Evolutionary conservation across 2,329 filamentous ascomycete species (phyloP).

Genomic region (Penicillium sp.): DNA sequence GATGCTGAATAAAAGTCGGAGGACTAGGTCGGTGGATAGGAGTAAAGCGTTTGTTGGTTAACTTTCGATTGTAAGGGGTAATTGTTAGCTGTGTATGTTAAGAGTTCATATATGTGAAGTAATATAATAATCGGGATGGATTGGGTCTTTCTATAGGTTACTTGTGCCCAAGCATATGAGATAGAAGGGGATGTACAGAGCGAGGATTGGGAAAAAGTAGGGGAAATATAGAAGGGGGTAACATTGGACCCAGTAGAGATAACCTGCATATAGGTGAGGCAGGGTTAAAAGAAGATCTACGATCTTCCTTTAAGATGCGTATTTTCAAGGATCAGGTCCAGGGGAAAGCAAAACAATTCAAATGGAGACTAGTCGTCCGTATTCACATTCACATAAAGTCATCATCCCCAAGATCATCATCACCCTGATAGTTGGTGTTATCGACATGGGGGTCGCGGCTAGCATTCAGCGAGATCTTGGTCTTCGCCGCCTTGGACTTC

Average conservation of each 20-base stretch:
- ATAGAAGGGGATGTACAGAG: slow-evolving; percentile 15
- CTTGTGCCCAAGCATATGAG: slow-evolving; percentile 6
- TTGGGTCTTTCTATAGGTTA: slow-evolving; percentile 19
- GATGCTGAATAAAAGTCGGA: slow-evolving; percentile 9
- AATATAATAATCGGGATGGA: slow-evolving; percentile 5
- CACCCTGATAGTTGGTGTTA: slow-evolving; percentile 74
- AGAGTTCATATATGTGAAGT: background rate
- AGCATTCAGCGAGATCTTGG: slow-evolving; percentile 76
- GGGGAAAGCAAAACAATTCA: slow-evolving; percentile 10
- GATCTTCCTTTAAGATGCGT: slow-evolving; percentile 3
- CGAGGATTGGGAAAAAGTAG: background rate
- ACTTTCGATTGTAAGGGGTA: background rate
- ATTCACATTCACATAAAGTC: slow-evolving; percentile 48
- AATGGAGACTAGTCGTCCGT: slow-evolving; percentile 11
- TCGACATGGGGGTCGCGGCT: slow-evolving; percentile 62
- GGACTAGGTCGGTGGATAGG: background rate
- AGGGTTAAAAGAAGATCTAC: background rate
- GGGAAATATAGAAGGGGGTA: background rate
- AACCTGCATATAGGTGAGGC: background rate
- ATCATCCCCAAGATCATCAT: slow-evolving; percentile 73
- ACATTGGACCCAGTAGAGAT: background rate
- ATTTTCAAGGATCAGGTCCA: slow-evolving; percentile 12
- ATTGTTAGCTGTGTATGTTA: background rate
- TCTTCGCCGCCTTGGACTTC: slow-evolving; percentile 96
- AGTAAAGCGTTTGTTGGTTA: slow-evolving; percentile 3